Base-by-base conservation (phyloP, 768 basidiomycete species). In the Sutorius australiensis region DNA sequence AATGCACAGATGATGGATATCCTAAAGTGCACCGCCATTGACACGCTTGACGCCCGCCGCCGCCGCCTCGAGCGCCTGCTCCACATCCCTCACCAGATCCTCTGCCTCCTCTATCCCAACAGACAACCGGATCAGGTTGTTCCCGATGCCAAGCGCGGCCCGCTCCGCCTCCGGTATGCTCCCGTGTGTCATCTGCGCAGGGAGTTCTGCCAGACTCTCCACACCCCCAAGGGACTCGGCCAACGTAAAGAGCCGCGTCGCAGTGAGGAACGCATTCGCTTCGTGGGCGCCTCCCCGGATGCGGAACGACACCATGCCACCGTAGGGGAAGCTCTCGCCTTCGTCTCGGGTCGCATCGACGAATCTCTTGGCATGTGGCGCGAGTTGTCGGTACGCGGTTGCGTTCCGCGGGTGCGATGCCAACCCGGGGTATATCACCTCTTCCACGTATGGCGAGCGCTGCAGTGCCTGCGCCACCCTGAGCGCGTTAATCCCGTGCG, bases 151-250 rank as follows among this genome's bases (percentile, higher is more conserved):
- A 28, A 93, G 72, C 13, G 72, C 46, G 28, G 74, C 80, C 11
- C 92, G 75, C 68, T 90, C 87, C 1, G 69, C 81, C 24, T 78
- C 77, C 0, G 90, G 86, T 44, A 92, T 82, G 46, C 80, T 80
- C 2, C 81, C 85, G 67, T 97, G 95, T 8, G 92, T 95, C 94
- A 97, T 97, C 70, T 76, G 74, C 40, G 85, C 83, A 0, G 94
- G 95, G 41, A 89, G 77, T 68, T 98, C 94, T 0, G 89, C 89
- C 32, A 98, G 72, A 67, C 84, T 87, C 78, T 98, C 95, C 6
- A 97, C 91, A 0, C 94, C 95, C 1, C 95, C 95, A 5, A 98
- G 72, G 24, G 82, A 85, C 78, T 95, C 94, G 0, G 94, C 95
- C 12, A 98, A 76, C 24, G 84, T 78, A 63, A 94, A 93, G 32